phyloP scores from a whole-genome alignment of 306 rosid species.

The Bauhinia variegata region DNA sequence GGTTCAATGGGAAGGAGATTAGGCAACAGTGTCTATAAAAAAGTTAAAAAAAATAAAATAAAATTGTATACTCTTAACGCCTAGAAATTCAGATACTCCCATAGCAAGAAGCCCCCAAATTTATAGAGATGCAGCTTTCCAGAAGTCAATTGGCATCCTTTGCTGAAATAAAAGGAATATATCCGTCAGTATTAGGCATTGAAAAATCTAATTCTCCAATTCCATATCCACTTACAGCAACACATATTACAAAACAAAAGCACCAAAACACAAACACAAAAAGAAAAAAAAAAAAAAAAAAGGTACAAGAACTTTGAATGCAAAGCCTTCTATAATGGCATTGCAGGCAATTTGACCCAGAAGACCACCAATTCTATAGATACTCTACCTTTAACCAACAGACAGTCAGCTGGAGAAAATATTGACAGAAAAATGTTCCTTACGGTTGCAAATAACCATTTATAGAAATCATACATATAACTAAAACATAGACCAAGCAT shows the following conservation, averaged over 20 bases:
- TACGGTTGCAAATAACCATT: not conserved
- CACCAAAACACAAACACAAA: not conserved
- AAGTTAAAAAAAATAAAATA: not conserved
- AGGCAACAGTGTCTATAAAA: not conserved
- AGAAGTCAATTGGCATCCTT: constrained; percentile 77
- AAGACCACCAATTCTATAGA: too few species aligned
- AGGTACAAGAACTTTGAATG: not conserved
- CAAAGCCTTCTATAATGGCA: not conserved
- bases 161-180: constrained; percentile 62
- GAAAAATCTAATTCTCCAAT: constrained; percentile 3
- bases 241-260: not conserved
- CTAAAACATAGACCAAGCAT: not conserved
- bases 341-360: not conserved
- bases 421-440: too few species aligned
- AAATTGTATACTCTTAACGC: not conserved
- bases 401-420: too few species aligned
- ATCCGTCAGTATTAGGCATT: constrained; percentile 7
- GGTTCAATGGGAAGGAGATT: not conserved
- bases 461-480: not conserved
- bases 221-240: not conserved
- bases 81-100: not conserved
- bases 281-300: too few species aligned
- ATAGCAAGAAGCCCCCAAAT: constrained; percentile 29
- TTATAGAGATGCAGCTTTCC: constrained; percentile 70
- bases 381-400: too few species aligned